Percentiles rank a stretch among this genome's conserved stretches.
Conservation (phyloP, 352 stramenopile genomes). For the Poterioochromonas sp. region DNA sequence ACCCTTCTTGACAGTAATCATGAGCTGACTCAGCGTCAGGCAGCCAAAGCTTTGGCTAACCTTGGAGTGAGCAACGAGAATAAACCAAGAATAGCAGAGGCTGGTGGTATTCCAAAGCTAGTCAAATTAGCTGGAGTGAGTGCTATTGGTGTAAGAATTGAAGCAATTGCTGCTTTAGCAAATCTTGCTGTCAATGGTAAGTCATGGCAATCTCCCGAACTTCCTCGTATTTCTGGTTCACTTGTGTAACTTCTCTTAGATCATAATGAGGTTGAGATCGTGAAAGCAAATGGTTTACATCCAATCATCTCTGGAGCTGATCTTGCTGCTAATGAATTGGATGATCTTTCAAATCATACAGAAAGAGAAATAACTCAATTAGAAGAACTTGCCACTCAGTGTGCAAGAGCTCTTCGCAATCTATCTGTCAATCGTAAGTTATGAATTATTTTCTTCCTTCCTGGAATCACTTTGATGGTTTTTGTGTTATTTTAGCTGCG, state of each 20-base stretch:
- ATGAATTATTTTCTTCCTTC: neutral
- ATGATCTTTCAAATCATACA: conserved; percentile 59
- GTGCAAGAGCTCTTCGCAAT: conserved; percentile 75
- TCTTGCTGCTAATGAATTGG: conserved; percentile 48
- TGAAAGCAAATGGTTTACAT: conserved; percentile 66
- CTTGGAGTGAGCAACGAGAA: conserved; percentile 82
- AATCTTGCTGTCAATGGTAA: conserved; percentile 85
- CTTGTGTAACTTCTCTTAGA: too few relatives aligned
- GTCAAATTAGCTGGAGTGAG: conserved; percentile 43
- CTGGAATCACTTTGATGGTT: neutral
- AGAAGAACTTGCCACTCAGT: conserved; percentile 45
- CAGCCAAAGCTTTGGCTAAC: conserved; percentile 82
- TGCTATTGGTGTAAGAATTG: conserved; percentile 64
- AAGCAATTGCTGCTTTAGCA: conserved; percentile 80
- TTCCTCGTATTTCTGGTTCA: too few relatives aligned
- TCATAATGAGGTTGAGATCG: conserved; percentile 79
- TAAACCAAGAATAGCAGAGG: conserved; percentile 79
- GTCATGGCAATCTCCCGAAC: neutral
- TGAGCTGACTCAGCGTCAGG: conserved; percentile 78
- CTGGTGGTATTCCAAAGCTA: conserved; percentile 68
- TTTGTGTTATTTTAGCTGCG: neutral
- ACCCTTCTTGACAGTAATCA: conserved; percentile 66
- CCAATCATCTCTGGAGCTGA: conserved; percentile 72
- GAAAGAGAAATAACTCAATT: conserved; percentile 16
- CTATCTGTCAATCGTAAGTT: conserved; percentile 68